Evolutionary conservation across 768 basidiomycete species (phyloP), one percentile per base, ranked within the genome.

Genomic region (Pulveroboletus sp.): DNA sequence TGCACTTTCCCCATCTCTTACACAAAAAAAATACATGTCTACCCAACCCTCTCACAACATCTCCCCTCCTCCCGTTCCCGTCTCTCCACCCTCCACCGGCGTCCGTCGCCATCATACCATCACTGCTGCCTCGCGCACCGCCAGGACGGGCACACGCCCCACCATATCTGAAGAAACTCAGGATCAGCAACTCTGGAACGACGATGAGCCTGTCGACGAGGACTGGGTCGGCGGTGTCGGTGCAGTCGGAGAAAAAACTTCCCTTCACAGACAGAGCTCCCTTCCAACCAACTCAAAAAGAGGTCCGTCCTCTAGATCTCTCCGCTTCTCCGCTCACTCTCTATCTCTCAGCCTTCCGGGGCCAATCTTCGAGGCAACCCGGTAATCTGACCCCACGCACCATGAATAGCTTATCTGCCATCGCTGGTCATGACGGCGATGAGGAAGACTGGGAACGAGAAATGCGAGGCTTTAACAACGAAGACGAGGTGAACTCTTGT

Each of bases 81-180:
- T 60, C 4, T 68, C 70, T 5, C 62, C 67, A 5, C 66, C 70
- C 17, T 64, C 72, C 22, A 65, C 68, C 13, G 75, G 77, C 20
- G 86, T 90, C n/a, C 76, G 89, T 58, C 80, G 89, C 27, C 86
- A 90, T 65, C 89, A 91, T 61, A 91, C 89, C 42, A 89, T 91
- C 68, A 80, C 89, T 26, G 80, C 86, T 11, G 75, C 86, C 20
- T 86, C 86, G 43, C 79, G 89, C 57, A 71, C 79, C 2, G 76
- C 81, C 30, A 73, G 87, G 42, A 72, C 79, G 16, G 74, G 68
- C 39, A 76, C 80, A n/a, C 82, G 80, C 63, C 77, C 83, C 24
- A 67, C 78, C 30, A 83, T 86, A 52, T 81, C 80, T 39, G 87
- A 89, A 60, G 86, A 89, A 64, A 68, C 73, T 10, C 76, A 81